A percentile compares a stretch with the other conserved stretches of the same genome.
Conservation (phyloP, 1,139 yeast genomes). For the Suhomyces yuchorum region DNA sequence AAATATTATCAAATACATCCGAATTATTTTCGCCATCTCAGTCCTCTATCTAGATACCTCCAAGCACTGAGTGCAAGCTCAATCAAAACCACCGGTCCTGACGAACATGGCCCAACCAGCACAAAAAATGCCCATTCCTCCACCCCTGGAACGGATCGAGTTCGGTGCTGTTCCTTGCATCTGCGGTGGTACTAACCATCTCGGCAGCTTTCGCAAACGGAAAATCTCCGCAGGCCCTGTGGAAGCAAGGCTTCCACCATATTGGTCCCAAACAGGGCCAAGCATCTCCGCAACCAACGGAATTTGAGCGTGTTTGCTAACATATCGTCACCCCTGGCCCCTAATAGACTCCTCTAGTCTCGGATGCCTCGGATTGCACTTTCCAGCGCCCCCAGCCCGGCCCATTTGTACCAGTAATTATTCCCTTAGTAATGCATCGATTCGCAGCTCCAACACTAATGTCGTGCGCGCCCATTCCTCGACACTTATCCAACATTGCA, state of each 20-base stretch:
- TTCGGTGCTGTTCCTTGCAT: neutral
- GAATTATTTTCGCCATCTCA: too few relatives aligned
- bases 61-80: too few relatives aligned
- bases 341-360: too few relatives aligned
- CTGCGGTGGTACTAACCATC: constrained; percentile 4
- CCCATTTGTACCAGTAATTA: neutral
- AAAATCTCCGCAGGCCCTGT: neutral
- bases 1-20: too few relatives aligned
- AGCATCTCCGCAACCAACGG: too few relatives aligned
- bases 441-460: constrained; percentile 1
- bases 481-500: constrained; percentile 4
- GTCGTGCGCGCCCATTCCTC: constrained; percentile 11
- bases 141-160: neutral
- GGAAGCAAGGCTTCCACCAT: neutral
- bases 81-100: too few relatives aligned
- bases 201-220: neutral
- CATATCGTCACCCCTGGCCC: too few relatives aligned
- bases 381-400: too few relatives aligned
- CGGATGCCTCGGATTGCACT: too few relatives aligned
- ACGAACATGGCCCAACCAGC: too few relatives aligned
- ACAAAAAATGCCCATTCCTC: too few relatives aligned
- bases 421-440: constrained; percentile 3
- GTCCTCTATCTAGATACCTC: too few relatives aligned
- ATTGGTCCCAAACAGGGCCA: neutral
- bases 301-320: neutral